Evolutionary conservation across 345 rosid genomes (phyloP).

Genomic region (Ailanthus altissimus): DNA sequence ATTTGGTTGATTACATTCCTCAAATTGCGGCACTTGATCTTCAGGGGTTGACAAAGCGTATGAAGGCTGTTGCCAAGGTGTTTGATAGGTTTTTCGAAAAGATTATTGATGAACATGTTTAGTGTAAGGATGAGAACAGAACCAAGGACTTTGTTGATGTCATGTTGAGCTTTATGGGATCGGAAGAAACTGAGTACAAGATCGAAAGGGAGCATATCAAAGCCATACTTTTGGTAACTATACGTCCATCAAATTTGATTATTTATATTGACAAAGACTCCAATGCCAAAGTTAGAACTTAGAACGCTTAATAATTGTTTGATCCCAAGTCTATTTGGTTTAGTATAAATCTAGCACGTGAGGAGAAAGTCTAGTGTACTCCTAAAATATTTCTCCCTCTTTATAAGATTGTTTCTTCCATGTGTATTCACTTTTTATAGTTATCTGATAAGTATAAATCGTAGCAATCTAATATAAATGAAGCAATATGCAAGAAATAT

Average conservation of each 20-base stretch:
- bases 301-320: too few species aligned
- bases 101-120: conserved; percentile 33
- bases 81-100: conserved; percentile 39
- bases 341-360: too few species aligned
- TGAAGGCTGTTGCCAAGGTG: conserved; percentile 38
- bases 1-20: conserved; percentile 40
- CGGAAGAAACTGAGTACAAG: conserved; percentile 25
- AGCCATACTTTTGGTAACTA: conserved; percentile 29
- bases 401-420: too few species aligned
- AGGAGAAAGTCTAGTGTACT: too few species aligned
- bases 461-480: too few species aligned
- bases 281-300: too few species aligned
- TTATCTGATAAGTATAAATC: too few species aligned
- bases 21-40: conserved; percentile 31
- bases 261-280: too few species aligned
- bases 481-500: too few species aligned
- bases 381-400: too few species aligned
- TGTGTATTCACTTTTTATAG: too few species aligned
- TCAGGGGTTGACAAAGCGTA: conserved; percentile 35
- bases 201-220: conserved; percentile 31
- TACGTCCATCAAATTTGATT: not conserved
- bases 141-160: conserved; percentile 35
- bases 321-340: too few species aligned
- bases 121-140: conserved; percentile 24
- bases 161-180: conserved; percentile 28